Conservation (phyloP, 306 rosid genomes). For the Arachis stenosperma region DNA sequence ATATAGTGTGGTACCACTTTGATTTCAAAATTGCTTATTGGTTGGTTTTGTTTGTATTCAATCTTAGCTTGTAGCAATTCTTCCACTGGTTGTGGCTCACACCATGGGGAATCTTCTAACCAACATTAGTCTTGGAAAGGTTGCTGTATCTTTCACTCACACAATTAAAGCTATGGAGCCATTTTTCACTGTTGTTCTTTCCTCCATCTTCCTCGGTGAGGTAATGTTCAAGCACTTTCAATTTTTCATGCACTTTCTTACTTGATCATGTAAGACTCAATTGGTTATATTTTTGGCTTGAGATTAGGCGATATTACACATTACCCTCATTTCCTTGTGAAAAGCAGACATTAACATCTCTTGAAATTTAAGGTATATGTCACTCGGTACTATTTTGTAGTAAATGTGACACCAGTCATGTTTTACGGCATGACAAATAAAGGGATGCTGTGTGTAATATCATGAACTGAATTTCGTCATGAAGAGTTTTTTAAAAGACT, state of each 20-base stretch:
- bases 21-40: slow-evolving; percentile 5
- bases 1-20: slow-evolving; percentile 9
- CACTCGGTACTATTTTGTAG: too few species aligned
- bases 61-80: slow-evolving; percentile 51
- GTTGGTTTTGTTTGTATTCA: slow-evolving; percentile 23
- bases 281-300: not conserved
- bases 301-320: not conserved
- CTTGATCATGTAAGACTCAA: not conserved
- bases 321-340: too few species aligned
- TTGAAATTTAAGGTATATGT: too few species aligned
- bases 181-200: slow-evolving; percentile 70
- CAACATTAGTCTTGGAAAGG: slow-evolving; percentile 72
- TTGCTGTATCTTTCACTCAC: slow-evolving; percentile 85
- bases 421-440: too few species aligned
- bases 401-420: too few species aligned
- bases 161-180: slow-evolving; percentile 88
- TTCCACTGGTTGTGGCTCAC: slow-evolving; percentile 72
- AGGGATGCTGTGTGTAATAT: too few species aligned
- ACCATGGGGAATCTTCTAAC: slow-evolving; percentile 76
- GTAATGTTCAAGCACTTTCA: slow-evolving; percentile 41
- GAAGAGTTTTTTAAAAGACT: not conserved
- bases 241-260: not conserved
- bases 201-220: slow-evolving; percentile 66
- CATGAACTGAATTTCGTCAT: too few species aligned
- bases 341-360: too few species aligned